Base-by-base conservation (phyloP, 768 basidiomycete species). In the Lepiota venenata region DNA sequence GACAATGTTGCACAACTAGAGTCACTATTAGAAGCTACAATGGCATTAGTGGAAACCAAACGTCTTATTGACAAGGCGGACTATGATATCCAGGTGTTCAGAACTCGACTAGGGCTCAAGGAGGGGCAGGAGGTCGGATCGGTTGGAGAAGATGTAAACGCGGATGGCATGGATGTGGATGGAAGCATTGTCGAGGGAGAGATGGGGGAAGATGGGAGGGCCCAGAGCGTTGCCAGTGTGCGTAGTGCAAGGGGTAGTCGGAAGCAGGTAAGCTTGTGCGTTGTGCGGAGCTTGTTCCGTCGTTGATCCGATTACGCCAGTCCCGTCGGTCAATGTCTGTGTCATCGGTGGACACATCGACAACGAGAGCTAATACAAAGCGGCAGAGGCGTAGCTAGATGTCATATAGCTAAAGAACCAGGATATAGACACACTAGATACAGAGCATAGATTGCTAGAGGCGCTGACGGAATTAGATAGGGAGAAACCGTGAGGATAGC, bases 31-130 rank as follows among this genome's bases (percentile, higher is more conserved):
- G 84, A 87, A 4, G 83, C 88, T 2, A 82, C 91, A 1, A 79
- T 78, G 3, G 75, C 81, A 11, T 70, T 98, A 63, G 78, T 96
- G n/a, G 92, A 98, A 63, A 87, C 84, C 59, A 98, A 98, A 77
- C 87, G 90, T 61, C 73, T 84, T 11, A 81, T 91, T 38, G 96
- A 98, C 66, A 83, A 87, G 65, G 80, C 87, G 3, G 93, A 96
- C 16, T 87, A 89, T 63, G 96, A 98, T 60, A 85, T 93, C 32
- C 71, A 84, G 55, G 80, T 91, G 2, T 62, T 88, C 57, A 85
- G 81, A 63, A 79, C 78, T 50, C 82, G 85, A 37, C 63, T 87
- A 11, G 82, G 79, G 20, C 70, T 81, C 47, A 70, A 71, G 50
- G 68, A 68, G 15, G 70, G 68, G 44, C 67, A 61, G 27, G 67